A percentile compares a stretch with the other conserved stretches of the same genome.
Evolutionary conservation across 2,329 filamentous ascomycete species (phyloP).

Genomic region (Colletotrichum higginsianum): DNA sequence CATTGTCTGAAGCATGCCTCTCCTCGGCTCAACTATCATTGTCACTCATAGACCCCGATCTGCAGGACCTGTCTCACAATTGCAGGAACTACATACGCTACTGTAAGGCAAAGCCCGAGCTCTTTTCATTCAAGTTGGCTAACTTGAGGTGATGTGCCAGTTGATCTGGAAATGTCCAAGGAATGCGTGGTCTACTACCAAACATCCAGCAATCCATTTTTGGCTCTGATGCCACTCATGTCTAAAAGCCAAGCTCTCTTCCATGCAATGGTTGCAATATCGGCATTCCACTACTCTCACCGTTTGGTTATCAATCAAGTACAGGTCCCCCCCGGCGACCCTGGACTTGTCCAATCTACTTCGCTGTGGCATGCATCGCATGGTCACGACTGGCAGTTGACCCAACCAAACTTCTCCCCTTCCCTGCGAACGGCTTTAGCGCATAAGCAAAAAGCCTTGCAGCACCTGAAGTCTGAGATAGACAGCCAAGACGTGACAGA

Average conservation of each 20-base stretch:
- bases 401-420: slow-evolving; percentile 2
- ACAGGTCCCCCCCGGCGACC: background rate
- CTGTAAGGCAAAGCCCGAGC: slow-evolving; percentile 5
- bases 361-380: slow-evolving; percentile 12
- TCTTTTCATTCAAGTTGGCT: background rate
- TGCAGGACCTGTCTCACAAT: slow-evolving; percentile 23
- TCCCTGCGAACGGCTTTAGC: slow-evolving; percentile 22
- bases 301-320: slow-evolving; percentile 25
- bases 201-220: slow-evolving; percentile 33
- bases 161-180: slow-evolving; percentile 34
- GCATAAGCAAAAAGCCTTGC: slow-evolving; percentile 30
- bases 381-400: slow-evolving; percentile 20
- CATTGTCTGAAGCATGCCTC: background rate
- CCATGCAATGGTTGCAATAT: slow-evolving; percentile 31
- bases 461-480: slow-evolving; percentile 16
- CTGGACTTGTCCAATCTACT: background rate
- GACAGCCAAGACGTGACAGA: slow-evolving; percentile 1
- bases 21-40: background rate
- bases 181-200: slow-evolving; percentile 37
- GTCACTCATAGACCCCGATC: slow-evolving; percentile 26
- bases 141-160: slow-evolving; percentile 9
- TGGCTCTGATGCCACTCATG: slow-evolving; percentile 35
- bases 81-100: slow-evolving; percentile 38
- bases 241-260: slow-evolving; percentile 21
- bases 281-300: slow-evolving; percentile 35